These are phyloP conservation scores for Podaxis pistillaris DNA, from an alignment of 768 basidiomycete species.

Conservation along the genomic window DNA sequence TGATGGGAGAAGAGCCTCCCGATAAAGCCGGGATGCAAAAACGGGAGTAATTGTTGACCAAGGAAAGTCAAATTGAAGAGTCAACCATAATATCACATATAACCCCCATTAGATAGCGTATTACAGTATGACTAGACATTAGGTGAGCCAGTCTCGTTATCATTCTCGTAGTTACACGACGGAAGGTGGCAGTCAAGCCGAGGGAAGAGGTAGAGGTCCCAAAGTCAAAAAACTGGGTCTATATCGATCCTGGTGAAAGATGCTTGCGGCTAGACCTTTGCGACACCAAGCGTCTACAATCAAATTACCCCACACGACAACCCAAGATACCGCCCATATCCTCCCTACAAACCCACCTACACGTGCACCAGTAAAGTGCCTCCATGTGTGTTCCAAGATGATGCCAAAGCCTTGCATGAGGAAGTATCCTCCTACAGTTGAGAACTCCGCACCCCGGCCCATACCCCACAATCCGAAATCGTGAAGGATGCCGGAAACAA, in stretches of 20 bases:
- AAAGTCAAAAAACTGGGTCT: constrained; percentile 34
- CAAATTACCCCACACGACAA: constrained; percentile 43
- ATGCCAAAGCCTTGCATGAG: constrained; percentile 54
- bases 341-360: constrained; percentile 49
- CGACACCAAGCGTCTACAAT: constrained; percentile 50
- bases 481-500: constrained; percentile 60
- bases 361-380: constrained; percentile 37
- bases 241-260: constrained; percentile 32
- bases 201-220: constrained; percentile 17
- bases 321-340: constrained; percentile 51
- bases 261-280: constrained; percentile 39
- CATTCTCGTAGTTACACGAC: background rate
- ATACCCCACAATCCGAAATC: constrained; percentile 57
- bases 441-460: constrained; percentile 49
- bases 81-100: background rate
- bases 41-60: background rate
- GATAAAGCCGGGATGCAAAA: background rate
- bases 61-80: background rate
- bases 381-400: constrained; percentile 48
- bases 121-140: background rate
- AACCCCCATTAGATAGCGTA: background rate
- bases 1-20: background rate
- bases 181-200: background rate
- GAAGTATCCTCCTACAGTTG: constrained; percentile 48
- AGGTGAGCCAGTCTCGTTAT: background rate